Conservation (phyloP, 345 rosid species). For the Pelargonium nanum region DNA sequence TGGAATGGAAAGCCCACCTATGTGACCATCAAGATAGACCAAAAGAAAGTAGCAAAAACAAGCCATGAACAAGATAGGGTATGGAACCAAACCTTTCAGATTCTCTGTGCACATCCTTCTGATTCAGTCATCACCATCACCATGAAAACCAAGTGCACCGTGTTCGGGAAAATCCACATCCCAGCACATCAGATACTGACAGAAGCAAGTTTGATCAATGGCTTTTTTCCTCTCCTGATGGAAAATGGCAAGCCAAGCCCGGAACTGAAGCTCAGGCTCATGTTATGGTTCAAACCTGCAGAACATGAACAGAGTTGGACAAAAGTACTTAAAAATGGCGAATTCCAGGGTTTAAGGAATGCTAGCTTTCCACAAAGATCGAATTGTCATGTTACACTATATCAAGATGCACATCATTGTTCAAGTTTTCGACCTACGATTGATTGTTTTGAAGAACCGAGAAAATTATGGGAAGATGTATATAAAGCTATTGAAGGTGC, state of each 20-base stretch:
- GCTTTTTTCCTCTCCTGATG: constrained; percentile 44
- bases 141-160: constrained; percentile 54
- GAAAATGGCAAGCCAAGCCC: constrained; percentile 40
- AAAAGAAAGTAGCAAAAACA: constrained; percentile 57
- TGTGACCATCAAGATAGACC: constrained; percentile 60
- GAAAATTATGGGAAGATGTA: constrained; percentile 75
- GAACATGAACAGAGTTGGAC: constrained; percentile 53
- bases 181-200: constrained; percentile 38
- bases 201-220: constrained; percentile 43
- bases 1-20: constrained; percentile 43
- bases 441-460: constrained; percentile 26
- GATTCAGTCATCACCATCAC: constrained; percentile 56
- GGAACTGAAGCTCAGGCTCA: constrained; percentile 44
- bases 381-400: constrained; percentile 51
- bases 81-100: constrained; percentile 87
- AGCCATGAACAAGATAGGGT: constrained; percentile 48
- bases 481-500: constrained; percentile 72
- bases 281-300: constrained; percentile 82
- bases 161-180: constrained; percentile 47
- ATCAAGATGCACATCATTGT: constrained; percentile 71
- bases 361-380: constrained; percentile 71
- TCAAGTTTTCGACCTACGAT: constrained; percentile 41
- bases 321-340: constrained; percentile 22
- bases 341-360: constrained; percentile 51
- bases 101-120: constrained; percentile 63